Base-by-base conservation (phyloP, 2,329 filamentous ascomycete genomes). In the Fusarium coicis region DNA sequence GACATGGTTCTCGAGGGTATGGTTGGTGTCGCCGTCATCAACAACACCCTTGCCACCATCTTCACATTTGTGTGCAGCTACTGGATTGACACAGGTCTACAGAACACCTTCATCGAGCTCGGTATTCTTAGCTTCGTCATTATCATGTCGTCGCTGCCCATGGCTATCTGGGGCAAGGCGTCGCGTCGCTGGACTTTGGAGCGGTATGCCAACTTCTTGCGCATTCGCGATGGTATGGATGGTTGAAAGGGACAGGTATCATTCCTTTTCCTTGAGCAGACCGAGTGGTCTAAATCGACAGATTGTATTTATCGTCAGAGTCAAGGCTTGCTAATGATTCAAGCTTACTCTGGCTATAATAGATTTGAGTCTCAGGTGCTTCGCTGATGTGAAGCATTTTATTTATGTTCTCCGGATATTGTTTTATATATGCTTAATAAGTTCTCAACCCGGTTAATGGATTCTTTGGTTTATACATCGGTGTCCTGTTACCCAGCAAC, bases 1-100 rank as follows among this genome's bases (percentile, higher is more conserved):
- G 87, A 88, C 39, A 88, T 88, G 83, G 84, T 89, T 10, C 79
- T 89, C 6, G 87, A 89, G 72, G 87, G 87, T 34, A 89, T 89
- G 87, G 87, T 89, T 4, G 87, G 87, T 10, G 87, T 89, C 3
- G 84, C 86, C 5, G 86, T 88, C 26, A 88, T 89, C 77, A 89
- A 89, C 78, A 89, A 89, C 76, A 85, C 84, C 5, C 80, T 89
- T 21, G 87, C 85, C 14, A 86, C 85, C 74, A 81, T 88, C 62
- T 88, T 89, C 68, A 88, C 87, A 1, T 89, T 89, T 68, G 83
- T 83, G 1, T 83, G 85, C 12, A 83, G 81, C 67, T 80, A 83
- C 67, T 89, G 87, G 87, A 79, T 89, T 34, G 84, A 84, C 47
- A 81, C 82, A 0, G 85, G 85, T 2, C 74, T 87, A 16, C 76